Percentiles rank a stretch among this genome's conserved stretches.
These are phyloP conservation scores for cucumber (Cucumis sativus) DNA, from an alignment of 306 rosid species.

Conservation along the genomic window DNA sequence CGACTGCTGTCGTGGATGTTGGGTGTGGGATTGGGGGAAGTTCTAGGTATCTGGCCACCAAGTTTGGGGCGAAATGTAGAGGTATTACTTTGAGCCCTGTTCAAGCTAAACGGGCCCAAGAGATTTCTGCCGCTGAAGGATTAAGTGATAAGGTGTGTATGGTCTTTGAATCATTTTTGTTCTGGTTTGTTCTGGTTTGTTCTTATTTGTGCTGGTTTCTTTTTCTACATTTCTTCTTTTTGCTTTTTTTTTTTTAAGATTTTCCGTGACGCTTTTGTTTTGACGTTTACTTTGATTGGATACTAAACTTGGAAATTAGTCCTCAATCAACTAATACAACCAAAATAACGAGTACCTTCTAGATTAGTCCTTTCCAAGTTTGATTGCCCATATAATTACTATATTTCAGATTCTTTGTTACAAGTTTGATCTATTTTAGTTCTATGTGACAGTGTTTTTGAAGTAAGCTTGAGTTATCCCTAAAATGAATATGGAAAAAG, in stretches of 20 bases:
- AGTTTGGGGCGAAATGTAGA: constrained; percentile 41
- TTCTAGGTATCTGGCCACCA: constrained; percentile 59
- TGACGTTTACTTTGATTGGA: neutral
- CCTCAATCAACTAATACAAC: neutral
- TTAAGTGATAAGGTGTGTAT: constrained; percentile 36
- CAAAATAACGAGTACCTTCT: neutral
- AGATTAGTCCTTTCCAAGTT: neutral
- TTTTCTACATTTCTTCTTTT: neutral
- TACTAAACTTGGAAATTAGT: neutral
- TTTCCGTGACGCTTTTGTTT: neutral
- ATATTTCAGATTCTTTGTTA: too few relatives aligned
- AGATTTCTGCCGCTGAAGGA: constrained; percentile 56
- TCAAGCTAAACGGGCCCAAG: constrained; percentile 78
- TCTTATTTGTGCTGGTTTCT: too few relatives aligned
- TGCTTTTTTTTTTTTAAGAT: neutral
- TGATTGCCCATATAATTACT: neutral
- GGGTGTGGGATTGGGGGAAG: constrained; percentile 99
- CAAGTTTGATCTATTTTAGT: neutral
- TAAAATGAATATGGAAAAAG: too few relatives aligned
- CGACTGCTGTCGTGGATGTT: constrained; percentile 54
- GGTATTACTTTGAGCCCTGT: constrained; percentile 88
- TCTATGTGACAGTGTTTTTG: too few relatives aligned
- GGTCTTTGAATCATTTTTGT: neutral
- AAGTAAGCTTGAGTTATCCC: too few relatives aligned
- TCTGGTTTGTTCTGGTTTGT: too few relatives aligned